Evolutionary conservation across 805 yeast species (phyloP), one percentile per base, ranked within the genome.

Genomic region (Komagataella mondaviorum): DNA sequence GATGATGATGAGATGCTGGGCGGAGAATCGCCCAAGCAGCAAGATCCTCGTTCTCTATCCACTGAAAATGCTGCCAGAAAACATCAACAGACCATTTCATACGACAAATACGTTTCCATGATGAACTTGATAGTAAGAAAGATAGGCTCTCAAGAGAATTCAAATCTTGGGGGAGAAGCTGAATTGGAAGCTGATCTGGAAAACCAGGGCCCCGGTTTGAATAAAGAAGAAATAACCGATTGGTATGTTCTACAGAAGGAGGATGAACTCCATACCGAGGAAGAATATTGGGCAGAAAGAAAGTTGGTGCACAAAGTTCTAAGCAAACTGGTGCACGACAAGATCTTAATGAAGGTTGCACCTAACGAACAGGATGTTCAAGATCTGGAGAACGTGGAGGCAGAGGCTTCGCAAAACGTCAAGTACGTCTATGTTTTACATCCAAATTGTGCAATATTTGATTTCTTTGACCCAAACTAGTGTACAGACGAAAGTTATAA

Each of bases 101-200:
- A 88, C 63, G 97, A 91, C 61, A 86, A 85, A 64, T 91, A 88
- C 64, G 83, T 85, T 24, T 75, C 81, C 48, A 86, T 90, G 72
- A 86, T 88, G 83, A 86, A 88, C 63, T 65, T 83, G 54, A 71
- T 90, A 56, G 89, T 90, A 23, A 49, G 51, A 47, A 50, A 50
- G 45, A 78, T 85, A 8, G 71, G 78, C n/a, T 78, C 77, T 51
- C 76, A 75, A 53, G 81, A 78, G 53, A 75, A 71, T 39, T 22
- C 51, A 4, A 50, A 53, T 3, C 64, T 64, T 2, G 73, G 68
- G 10, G 71, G 64, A 48, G 71, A 63, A 12, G 71, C 66, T 8
- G 72, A 76, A 4, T 75, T 72, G 23, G 46, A 49, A 6, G 8
- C 50, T 17, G 39, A 30, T 6, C 14, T 30, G 14, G 39, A 30